Percentiles rank a stretch among this genome's conserved stretches.
Evolutionary conservation across 2,329 filamentous ascomycete genomes (phyloP).

Genomic region (Cadophora malorum): DNA sequence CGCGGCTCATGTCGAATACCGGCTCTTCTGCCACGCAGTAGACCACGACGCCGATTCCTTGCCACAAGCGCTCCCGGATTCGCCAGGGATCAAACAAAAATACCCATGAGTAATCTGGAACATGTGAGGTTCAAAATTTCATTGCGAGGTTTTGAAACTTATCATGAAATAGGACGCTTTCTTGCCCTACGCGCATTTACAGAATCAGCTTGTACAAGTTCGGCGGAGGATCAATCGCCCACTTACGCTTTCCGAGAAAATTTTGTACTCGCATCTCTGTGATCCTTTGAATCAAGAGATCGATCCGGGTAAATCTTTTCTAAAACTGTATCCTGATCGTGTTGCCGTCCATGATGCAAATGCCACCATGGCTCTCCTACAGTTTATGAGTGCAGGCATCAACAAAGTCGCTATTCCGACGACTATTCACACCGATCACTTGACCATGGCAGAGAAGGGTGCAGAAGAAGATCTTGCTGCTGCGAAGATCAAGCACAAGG

Average conservation of each 20-base stretch:
- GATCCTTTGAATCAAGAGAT: slow-evolving; percentile 42
- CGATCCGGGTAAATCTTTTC: slow-evolving; percentile 48
- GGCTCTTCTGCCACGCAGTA: no score
- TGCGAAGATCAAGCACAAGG: background rate
- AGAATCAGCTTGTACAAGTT: no score
- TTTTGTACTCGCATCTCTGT: slow-evolving; percentile 49
- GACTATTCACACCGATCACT: slow-evolving; percentile 41
- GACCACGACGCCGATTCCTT: no score
- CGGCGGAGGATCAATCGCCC: no score
- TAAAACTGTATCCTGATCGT: slow-evolving; percentile 48
- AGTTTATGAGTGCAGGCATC: slow-evolving; percentile 51
- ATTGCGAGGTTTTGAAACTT: no score
- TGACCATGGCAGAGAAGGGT: background rate
- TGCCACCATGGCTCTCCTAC: slow-evolving; percentile 51
- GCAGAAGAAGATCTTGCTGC: background rate
- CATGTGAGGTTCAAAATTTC: no score
- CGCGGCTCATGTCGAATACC: no score
- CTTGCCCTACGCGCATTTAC: no score
- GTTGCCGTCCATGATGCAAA: slow-evolving; percentile 53
- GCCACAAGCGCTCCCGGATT: no score
- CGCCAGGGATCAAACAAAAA: no score
- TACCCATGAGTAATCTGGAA: no score
- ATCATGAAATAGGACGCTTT: no score
- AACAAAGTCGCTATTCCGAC: slow-evolving; percentile 50
- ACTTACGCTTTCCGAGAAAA: slow-evolving; percentile 43